These are phyloP conservation scores for Teunomyces barrocoloradensis DNA, from an alignment of 805 yeast species.

Conservation along the genomic window DNA sequence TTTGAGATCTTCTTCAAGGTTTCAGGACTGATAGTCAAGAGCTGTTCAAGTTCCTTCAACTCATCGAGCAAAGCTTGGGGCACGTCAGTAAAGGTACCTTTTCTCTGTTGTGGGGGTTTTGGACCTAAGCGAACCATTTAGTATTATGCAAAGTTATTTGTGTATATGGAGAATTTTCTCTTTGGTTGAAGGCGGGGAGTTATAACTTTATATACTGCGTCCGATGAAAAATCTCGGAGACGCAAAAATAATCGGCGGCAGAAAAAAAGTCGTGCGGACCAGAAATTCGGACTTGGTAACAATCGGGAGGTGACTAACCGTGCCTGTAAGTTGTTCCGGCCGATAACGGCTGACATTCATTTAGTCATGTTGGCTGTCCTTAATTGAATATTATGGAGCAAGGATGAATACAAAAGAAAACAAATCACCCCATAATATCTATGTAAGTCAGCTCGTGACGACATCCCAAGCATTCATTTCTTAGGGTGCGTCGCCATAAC, in stretches of 20 bases:
- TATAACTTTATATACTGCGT: not conserved
- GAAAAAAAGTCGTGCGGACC: conserved; percentile 1
- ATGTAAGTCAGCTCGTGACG: not conserved
- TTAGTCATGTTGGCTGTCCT: not conserved
- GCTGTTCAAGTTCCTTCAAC: conserved; percentile 54
- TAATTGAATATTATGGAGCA: too few relatives aligned
- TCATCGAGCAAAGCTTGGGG: conserved; percentile 61
- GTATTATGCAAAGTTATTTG: not conserved
- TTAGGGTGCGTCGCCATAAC: not conserved
- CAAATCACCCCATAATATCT: not conserved
- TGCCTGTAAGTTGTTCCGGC: not conserved
- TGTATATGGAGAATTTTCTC: not conserved
- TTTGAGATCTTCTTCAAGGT: conserved; percentile 64
- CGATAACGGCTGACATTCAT: not conserved
- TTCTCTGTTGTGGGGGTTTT: conserved; percentile 76
- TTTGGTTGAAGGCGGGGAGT: not conserved
- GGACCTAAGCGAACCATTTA: conserved; percentile 84
- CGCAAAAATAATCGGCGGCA: conserved; percentile 1
- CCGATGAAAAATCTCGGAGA: conserved; percentile 2
- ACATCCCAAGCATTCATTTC: not conserved
- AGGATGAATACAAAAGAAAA: not conserved
- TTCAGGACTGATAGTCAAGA: conserved; percentile 60
- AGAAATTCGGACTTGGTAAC: conserved; percentile 1
- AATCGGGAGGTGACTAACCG: not conserved
- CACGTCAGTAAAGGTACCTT: conserved; percentile 59